Base-by-base conservation (phyloP, 495 filamentous ascomycete species). In the Staphylotrichum tortipilum region DNA sequence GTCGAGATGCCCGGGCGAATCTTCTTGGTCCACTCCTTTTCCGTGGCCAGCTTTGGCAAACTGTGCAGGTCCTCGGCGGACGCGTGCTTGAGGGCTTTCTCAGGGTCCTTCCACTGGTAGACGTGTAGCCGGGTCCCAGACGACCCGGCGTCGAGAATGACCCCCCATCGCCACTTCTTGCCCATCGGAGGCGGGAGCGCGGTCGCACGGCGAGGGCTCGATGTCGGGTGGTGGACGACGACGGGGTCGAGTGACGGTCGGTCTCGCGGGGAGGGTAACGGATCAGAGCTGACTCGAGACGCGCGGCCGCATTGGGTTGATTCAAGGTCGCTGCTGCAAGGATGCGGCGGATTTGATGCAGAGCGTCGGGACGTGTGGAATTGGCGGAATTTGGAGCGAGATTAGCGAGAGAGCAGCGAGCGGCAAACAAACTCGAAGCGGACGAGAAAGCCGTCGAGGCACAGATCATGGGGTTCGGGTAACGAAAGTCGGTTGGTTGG, bases 1-100 rank as follows among this genome's bases (percentile, higher is more conserved):
- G 88, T 88, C 19, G 92, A 96, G 36, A 98, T 83, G 19, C 92
- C 91, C 2, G 92, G 92, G 39, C 85, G 76, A 35, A 91, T 90
- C 69, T 98, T 98, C 69, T 89, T 89, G 3, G 86, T 90, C 84
- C 89, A 95, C 62, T 84, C 76, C 57, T 86, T 83, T 51, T 91
- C 83, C 8, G 89, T 94, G 54, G 82, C 77, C 50, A 97, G 72
- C 49, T 81, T 80, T 4, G 92, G 94, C 7, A 98, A 69, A 24
- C 77, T 80, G 43, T 78, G 73, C 40, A 94, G 63, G 15, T 88
- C 78, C 26, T 81, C 63, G 26, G 64, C 57, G 39, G 75, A 72
- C 12, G 81, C 82, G 28, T 78, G 65, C 52, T 82, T 76, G 37
- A 78, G 77, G 41, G 88, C 86, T 49, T 75, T 75, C 2, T 76